Evolutionary conservation across 495 filamentous ascomycete genomes (phyloP).

Genomic region (Eremomyces bilateralis): DNA sequence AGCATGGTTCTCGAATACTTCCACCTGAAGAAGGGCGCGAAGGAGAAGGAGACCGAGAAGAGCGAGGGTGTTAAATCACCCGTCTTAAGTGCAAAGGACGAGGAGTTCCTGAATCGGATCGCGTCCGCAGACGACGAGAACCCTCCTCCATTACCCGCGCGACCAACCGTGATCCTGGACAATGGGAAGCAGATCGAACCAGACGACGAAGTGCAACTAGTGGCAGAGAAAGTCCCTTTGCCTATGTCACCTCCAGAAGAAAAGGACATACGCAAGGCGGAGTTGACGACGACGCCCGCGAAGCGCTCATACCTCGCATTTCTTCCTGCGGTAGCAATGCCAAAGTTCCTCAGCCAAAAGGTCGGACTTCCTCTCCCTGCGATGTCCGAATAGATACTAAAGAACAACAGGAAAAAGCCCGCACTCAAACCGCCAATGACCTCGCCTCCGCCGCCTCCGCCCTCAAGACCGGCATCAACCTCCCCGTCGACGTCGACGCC

Average conservation of each 20-base stretch:
- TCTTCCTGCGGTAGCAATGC: constrained; percentile 1
- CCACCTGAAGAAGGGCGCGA: constrained; percentile 11
- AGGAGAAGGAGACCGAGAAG: constrained; percentile 8
- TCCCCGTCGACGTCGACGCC: constrained; percentile 11
- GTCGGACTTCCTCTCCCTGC: background rate
- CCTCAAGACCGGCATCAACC: constrained; percentile 21
- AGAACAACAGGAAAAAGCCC: constrained; percentile 13
- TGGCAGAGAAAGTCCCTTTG: constrained; percentile 11
- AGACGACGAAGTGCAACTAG: constrained; percentile 7
- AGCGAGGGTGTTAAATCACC: constrained; percentile 10
- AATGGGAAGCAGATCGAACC: constrained; percentile 11
- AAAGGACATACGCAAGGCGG: constrained; percentile 1
- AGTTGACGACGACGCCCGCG: constrained; percentile 4
- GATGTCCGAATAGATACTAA: constrained; percentile 3
- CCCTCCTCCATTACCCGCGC: constrained; percentile 9
- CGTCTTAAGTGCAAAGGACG: constrained; percentile 19
- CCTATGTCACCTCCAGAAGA: constrained; percentile 12
- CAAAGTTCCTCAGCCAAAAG: background rate
- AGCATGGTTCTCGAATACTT: constrained; percentile 14
- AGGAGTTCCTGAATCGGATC: constrained; percentile 18
- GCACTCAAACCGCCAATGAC: constrained; percentile 21
- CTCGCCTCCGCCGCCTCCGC: constrained; percentile 28
- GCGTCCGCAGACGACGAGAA: constrained; percentile 12
- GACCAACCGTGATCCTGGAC: constrained; percentile 11
- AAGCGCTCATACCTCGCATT: constrained; percentile 9